Base-by-base conservation (phyloP, 495 filamentous ascomycete species). In the Cercophora newfieldiana region DNA sequence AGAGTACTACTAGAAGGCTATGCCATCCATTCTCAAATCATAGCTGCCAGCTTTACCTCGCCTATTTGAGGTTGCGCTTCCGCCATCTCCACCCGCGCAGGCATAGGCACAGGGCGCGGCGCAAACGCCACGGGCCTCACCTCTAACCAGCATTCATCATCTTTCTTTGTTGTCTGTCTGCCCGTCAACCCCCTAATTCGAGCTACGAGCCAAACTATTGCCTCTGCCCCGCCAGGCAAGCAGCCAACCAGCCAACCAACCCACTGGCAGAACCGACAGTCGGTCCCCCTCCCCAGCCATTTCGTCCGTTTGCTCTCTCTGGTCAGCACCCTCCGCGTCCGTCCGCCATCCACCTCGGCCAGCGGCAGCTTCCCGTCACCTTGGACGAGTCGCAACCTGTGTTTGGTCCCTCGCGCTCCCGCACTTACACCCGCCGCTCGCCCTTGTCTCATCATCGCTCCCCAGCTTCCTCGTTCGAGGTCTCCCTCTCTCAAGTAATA, bases 91-190 rank as follows among this genome's bases (percentile, higher is more conserved):
- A 75, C 66, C 24, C 54, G 37, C 37, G 18, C 37, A 44, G 37
- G n/a, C n/a, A n/a, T n/a, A n/a, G n/a, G n/a, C n/a, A n/a, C 25
- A 30, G 8, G 18, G 63, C 29, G 63, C 48, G 29, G 64, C 33
- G 56, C 61, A 66, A 72, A 68, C 70, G 61, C 65, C 48, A 48
- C 47, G 55, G 59, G 51, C 56, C 33, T 63, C 48, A 30, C 51
- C 67, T 66, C 64, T 58, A 51, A 68, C 72, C 63, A 26, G 47
- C 57, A 48, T 47, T 8, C n/a, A 24, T 26, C 48, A 33, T n/a
- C 64, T 57, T 71, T 61, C 74, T 73, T 74, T 73, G 70, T 76
- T 65, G 58, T 30, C 51, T 33, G n/a, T 64, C 33, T 56, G 56
- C 59, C 53, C 37, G 33, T 29, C 63, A 55, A 49, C 51, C 66